Percentiles rank a stretch among this genome's conserved stretches.
Conservation (phyloP, 2,329 filamentous ascomycete species). For the Fusarium austroafricanum region DNA sequence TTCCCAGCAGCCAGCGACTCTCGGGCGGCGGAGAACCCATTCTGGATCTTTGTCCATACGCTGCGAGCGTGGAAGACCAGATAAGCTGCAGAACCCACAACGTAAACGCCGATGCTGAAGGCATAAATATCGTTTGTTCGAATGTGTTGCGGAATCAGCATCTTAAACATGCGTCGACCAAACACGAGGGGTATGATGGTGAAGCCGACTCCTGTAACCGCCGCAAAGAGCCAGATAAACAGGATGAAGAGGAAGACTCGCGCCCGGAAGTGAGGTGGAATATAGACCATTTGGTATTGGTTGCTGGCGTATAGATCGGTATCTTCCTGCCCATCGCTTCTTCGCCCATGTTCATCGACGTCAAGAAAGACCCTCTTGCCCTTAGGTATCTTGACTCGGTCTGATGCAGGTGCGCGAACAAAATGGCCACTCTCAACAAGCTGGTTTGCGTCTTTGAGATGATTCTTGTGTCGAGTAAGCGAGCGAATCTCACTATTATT, state of each 20-base stretch:
- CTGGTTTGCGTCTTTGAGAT: constrained; percentile 61
- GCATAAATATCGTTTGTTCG: constrained; percentile 96
- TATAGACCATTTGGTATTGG: constrained; percentile 78
- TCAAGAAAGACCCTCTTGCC: constrained; percentile 83
- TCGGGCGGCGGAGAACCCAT: constrained; percentile 45
- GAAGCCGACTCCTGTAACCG: constrained; percentile 83
- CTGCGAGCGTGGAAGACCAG: constrained; percentile 63
- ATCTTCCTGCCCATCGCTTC: constrained; percentile 66
- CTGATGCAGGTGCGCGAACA: constrained; percentile 92
- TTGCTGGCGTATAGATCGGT: constrained; percentile 65
- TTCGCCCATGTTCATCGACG: constrained; percentile 73
- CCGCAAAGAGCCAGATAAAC: constrained; percentile 93
- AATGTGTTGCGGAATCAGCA: constrained; percentile 76
- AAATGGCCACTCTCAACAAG: constrained; percentile 80
- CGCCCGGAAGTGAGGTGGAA: constrained; percentile 85
- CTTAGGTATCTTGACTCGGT: constrained; percentile 94
- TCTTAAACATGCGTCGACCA: constrained; percentile 81
- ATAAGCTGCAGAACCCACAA: constrained; percentile 77
- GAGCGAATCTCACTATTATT: constrained; percentile 51
- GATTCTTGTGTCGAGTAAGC: constrained; percentile 55
- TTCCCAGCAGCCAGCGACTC: constrained; percentile 39
- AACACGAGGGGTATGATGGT: constrained; percentile 89
- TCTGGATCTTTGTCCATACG: constrained; percentile 51
- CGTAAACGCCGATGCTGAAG: constrained; percentile 89
- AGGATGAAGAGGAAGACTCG: constrained; percentile 88